Evolutionary conservation across 2,329 filamentous ascomycete species (phyloP).

Genomic region (Aureobasidium sp.): DNA sequence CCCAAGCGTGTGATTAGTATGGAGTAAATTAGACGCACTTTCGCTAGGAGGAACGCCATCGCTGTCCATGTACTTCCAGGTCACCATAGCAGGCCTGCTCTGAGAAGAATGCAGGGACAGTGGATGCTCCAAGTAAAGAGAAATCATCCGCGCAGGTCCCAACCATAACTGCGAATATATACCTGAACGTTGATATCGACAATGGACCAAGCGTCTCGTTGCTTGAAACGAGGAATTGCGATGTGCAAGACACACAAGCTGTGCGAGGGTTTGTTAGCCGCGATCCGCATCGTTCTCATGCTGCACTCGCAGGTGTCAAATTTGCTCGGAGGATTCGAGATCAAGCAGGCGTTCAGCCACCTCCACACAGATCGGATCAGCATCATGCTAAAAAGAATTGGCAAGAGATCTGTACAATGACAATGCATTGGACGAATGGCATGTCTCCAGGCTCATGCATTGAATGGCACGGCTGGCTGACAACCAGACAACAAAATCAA

Average conservation of each 20-base stretch:
- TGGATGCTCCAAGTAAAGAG: neutral
- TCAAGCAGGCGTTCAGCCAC: conserved; percentile 8
- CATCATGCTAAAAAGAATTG: neutral
- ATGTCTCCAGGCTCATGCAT: neutral
- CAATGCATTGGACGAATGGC: neutral
- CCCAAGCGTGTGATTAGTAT: neutral
- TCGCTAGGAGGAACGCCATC: neutral
- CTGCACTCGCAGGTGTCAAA: conserved; percentile 6
- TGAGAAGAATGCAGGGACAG: neutral
- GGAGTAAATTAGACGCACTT: neutral
- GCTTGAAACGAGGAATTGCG: neutral
- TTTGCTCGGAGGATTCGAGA: conserved; percentile 7
- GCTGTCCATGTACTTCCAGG: neutral
- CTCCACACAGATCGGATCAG: conserved; percentile 10
- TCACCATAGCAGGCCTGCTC: neutral
- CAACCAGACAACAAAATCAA: neutral
- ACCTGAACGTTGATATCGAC: neutral
- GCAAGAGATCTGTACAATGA: conserved; percentile 5
- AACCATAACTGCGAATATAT: neutral
- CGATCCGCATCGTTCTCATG: neutral
- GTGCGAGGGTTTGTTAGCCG: neutral
- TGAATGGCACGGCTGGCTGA: neutral
- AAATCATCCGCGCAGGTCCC: neutral
- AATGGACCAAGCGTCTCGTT: neutral
- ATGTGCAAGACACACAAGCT: neutral